These are phyloP conservation scores for Entomortierella parvispora DNA, from an alignment of 192 early-diverging fungal species.

Conservation along the genomic window DNA sequence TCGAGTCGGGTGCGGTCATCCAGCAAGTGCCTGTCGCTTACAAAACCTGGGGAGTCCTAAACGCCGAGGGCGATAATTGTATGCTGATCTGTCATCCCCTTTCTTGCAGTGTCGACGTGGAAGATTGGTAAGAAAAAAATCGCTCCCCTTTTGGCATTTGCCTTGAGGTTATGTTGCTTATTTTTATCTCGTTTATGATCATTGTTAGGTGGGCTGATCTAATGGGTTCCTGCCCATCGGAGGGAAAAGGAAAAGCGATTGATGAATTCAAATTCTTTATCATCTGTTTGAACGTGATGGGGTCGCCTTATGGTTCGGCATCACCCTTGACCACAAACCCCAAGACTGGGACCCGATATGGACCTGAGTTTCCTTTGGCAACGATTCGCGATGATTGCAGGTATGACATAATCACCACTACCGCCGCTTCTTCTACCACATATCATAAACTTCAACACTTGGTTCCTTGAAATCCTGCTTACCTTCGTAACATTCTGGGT, in stretches of 20 bases:
- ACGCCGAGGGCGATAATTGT: conserved; percentile 76
- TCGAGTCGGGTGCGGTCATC: conserved; percentile 83
- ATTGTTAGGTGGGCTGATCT: conserved; percentile 74
- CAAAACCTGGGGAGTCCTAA: conserved; percentile 96
- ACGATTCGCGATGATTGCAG: conserved; percentile 91
- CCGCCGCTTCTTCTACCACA: not conserved
- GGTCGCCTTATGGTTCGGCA: conserved; percentile 93
- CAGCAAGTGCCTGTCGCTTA: conserved; percentile 88
- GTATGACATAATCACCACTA: conserved; percentile 29
- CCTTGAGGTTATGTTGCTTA: not conserved
- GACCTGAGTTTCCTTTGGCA: conserved; percentile 90
- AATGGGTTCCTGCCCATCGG: conserved; percentile 67
- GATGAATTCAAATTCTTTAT: conserved; percentile 93
- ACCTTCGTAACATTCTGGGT: not conserved
- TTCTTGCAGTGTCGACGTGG: conserved; percentile 91
- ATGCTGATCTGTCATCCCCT: conserved; percentile 98
- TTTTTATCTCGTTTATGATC: not conserved
- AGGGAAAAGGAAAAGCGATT: conserved; percentile 87
- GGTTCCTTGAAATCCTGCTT: not conserved
- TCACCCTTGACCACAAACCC: conserved; percentile 89
- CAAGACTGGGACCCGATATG: conserved; percentile 77
- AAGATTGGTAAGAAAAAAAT: conserved; percentile 80
- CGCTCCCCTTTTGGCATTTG: not conserved
- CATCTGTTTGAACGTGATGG: conserved; percentile 92
- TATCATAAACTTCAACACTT: not conserved